Evolutionary conservation across 129 eudicot genomes (phyloP), one percentile per base, ranked within the genome.

Genomic region (Tagetes erecta): DNA sequence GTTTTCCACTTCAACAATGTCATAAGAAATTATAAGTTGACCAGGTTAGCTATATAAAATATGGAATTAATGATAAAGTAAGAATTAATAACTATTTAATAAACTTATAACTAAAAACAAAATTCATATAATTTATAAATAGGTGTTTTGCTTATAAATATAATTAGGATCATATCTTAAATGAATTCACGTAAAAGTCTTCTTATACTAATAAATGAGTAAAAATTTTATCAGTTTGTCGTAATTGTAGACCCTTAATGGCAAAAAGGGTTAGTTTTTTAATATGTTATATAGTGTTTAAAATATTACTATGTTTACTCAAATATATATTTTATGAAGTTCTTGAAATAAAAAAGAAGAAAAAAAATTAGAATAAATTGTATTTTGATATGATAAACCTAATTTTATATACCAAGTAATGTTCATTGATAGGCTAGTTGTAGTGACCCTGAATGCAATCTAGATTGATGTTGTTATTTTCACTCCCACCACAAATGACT

Each of bases 401-500:
- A 34, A 11, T 11, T 35, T 34, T 59, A 33, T 34, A 59, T 59
- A 10, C 66, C 41, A 59, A 33, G 63, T 56, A 56, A 30, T 27
- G 27, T 56, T 56, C 35, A 56, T 56, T 35, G 66, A 59, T 2
- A 59, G 12, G 5, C 36, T 30, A 20, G 64, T 8, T 33, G 64
- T 14, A 4, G 58, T 31, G 64, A 57, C 31, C 31, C 37, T 57
- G 64, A 57, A 57, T 57, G 13, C 5, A 57, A 57, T 57, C 64
- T 6, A 30, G 8, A 59, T 34, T 40, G 66, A 34, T 59, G 66
- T 59, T 59, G 66, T 20, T 34, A 59, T 34, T 34, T 59, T 59
- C 66, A 33, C 41, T 33, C 14, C 66, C 66, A 59, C 66, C 41
- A 59, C 41, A 34, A 34, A 60, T 60, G 66, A 36, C 20, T 35